Conservation (phyloP, 371 early-diverging fungal genomes). For the Rhizopus stolonifer region DNA sequence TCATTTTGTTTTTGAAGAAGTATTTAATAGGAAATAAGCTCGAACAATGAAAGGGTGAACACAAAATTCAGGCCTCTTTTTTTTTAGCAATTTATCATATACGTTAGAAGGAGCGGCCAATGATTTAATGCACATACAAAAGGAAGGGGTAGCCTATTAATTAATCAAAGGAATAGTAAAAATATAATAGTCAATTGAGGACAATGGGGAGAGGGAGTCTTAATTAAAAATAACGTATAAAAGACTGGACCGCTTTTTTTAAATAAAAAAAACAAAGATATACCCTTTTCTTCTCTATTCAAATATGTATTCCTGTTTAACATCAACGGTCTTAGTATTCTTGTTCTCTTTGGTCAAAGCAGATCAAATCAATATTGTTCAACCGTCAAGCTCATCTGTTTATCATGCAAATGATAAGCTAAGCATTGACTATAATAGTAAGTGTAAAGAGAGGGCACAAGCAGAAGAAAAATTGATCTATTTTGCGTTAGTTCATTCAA, state of each 20-base stretch:
- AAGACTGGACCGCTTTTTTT: neutral
- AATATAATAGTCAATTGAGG: neutral
- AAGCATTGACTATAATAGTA: conserved; percentile 37
- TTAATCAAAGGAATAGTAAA: neutral
- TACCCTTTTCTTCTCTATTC: neutral
- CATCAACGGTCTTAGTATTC: neutral
- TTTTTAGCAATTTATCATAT: no score
- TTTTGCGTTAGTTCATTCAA: conserved; percentile 9
- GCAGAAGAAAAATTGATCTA: no score
- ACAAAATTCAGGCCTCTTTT: no score
- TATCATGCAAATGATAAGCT: conserved; percentile 21
- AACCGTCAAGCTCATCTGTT: conserved; percentile 19
- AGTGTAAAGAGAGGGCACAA: no score
- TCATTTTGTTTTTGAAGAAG: no score
- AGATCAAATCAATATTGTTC: conserved; percentile 33
- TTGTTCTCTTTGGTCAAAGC: conserved; percentile 5
- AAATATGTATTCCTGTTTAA: neutral
- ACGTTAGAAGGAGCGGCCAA: no score
- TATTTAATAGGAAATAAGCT: no score
- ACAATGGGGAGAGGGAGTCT: neutral
- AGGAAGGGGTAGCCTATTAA: neutral
- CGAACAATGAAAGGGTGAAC: no score
- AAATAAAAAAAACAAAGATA: neutral
- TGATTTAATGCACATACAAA: no score
- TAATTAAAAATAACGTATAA: neutral